Evolutionary conservation across 495 filamentous ascomycete species (phyloP).

Genomic region (Delitschia confertaspora): DNA sequence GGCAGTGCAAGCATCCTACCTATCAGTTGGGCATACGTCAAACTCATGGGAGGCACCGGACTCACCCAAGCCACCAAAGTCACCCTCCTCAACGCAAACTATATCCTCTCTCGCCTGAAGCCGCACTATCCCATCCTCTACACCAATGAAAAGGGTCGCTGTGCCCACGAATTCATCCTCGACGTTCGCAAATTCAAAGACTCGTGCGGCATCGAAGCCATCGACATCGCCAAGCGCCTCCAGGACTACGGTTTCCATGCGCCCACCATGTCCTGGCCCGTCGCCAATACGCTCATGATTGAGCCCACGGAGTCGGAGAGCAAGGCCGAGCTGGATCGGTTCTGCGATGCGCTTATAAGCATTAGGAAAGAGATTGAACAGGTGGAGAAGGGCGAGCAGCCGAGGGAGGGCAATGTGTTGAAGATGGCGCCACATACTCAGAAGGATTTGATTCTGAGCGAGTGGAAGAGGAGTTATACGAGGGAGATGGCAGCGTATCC

Average conservation of each 20-base stretch:
- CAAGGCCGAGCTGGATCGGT: constrained; percentile 89
- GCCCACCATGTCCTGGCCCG: constrained; percentile 97
- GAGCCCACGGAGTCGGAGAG: constrained; percentile 95
- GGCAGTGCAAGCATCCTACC: constrained; percentile 90
- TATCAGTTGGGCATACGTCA: constrained; percentile 96
- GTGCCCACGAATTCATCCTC: constrained; percentile 97
- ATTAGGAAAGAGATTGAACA: constrained; percentile 82
- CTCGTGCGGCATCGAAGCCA: constrained; percentile 77
- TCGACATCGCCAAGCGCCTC: constrained; percentile 94
- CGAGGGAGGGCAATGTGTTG: constrained; percentile 76
- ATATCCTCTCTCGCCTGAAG: constrained; percentile 86
- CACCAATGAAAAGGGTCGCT: constrained; percentile 78
- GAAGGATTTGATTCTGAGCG: constrained; percentile 62
- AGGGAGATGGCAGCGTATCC: constrained; percentile 86
- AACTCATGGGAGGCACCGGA: constrained; percentile 88
- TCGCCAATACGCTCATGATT: constrained; percentile 95
- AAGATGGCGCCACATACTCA: constrained; percentile 88
- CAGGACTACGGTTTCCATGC: constrained; percentile 99
- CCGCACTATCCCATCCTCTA: constrained; percentile 87
- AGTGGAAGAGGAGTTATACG: constrained; percentile 73
- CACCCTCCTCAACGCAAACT: constrained; percentile 93
- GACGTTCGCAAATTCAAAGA: constrained; percentile 82
- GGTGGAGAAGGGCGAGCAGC: constrained; percentile 71
- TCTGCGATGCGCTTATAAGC: constrained; percentile 82
- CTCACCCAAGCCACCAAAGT: constrained; percentile 93